Conservation (phyloP, 345 rosid species). For the Arabis alpina region DNA sequence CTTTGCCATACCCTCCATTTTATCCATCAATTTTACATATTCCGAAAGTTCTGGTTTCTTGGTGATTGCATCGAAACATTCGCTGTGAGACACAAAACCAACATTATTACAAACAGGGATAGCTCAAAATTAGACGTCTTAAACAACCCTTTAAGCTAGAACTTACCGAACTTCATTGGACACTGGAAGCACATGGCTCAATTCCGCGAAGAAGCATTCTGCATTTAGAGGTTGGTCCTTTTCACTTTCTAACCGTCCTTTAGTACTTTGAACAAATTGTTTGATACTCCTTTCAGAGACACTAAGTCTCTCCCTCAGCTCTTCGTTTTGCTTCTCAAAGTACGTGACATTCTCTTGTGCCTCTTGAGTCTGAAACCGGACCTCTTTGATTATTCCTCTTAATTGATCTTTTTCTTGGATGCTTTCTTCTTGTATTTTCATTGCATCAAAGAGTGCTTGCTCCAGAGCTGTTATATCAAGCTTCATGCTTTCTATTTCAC, state of each 20-base stretch:
- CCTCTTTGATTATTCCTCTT: conserved; percentile 52
- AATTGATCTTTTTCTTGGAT: conserved; percentile 53
- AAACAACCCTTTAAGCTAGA: conserved; percentile 6
- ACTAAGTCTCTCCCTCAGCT: conserved; percentile 50
- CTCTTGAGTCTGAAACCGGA: conserved; percentile 50
- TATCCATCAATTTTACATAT: conserved; percentile 42
- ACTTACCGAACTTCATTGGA: conserved; percentile 58
- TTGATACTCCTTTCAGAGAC: conserved; percentile 49
- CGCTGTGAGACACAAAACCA: conserved; percentile 29
- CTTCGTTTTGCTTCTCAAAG: conserved; percentile 58
- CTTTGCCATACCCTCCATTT: conserved; percentile 54
- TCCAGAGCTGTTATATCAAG: conserved; percentile 68
- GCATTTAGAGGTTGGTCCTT: conserved; percentile 30
- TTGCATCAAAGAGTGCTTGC: conserved; percentile 60
- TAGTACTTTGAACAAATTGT: conserved; percentile 45
- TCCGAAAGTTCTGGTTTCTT: conserved; percentile 44
- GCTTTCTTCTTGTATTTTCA: conserved; percentile 61
- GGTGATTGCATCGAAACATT: conserved; percentile 47
- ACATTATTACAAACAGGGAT: conserved; percentile 9
- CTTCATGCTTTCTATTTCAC: conserved; percentile 88
- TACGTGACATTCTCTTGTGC: conserved; percentile 47
- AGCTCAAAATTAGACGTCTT: not conserved
- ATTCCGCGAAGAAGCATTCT: conserved; percentile 40
- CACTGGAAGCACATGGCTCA: conserved; percentile 41
- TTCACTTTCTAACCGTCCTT: conserved; percentile 51